A percentile compares a stretch with the other conserved stretches of the same genome.
Conservation (phyloP, 2,329 filamentous ascomycete genomes). For the Didymella glomerata region DNA sequence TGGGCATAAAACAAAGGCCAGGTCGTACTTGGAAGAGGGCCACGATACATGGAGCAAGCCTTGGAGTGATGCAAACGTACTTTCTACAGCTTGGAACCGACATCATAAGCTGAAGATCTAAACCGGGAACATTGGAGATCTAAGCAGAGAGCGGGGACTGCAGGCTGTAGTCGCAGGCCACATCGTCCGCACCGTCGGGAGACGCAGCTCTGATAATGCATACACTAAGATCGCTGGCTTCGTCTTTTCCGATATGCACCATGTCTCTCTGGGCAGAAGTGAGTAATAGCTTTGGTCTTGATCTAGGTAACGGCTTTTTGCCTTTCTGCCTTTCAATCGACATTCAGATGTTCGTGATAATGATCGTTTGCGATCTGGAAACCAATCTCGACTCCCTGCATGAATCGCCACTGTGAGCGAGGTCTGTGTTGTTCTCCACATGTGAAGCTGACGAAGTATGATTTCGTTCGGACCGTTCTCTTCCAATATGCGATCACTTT, state of each 20-base stretch:
- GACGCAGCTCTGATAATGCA: background rate
- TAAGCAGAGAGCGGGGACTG: background rate
- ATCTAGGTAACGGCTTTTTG: background rate
- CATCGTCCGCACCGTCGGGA: background rate
- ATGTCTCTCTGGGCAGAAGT: background rate
- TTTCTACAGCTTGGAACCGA: background rate
- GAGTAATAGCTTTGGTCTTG: background rate
- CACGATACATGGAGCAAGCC: background rate
- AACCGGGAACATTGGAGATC: background rate
- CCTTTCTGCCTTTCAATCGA: too few species aligned
- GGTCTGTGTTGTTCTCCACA: background rate
- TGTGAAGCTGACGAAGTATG: background rate
- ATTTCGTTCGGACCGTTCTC: background rate
- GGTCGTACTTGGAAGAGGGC: background rate
- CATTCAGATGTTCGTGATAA: background rate
- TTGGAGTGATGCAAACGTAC: background rate
- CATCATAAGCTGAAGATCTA: background rate
- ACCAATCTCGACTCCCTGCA: background rate
- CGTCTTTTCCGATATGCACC: background rate
- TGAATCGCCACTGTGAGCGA: background rate
- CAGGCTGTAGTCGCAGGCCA: background rate
- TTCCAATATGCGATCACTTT: background rate
- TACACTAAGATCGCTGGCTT: background rate
- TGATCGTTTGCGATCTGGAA: background rate
- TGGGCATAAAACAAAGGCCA: background rate